phyloP scores from a whole-genome alignment of 73 alveolate genomes.

The Paramecium sonneborni region DNA sequence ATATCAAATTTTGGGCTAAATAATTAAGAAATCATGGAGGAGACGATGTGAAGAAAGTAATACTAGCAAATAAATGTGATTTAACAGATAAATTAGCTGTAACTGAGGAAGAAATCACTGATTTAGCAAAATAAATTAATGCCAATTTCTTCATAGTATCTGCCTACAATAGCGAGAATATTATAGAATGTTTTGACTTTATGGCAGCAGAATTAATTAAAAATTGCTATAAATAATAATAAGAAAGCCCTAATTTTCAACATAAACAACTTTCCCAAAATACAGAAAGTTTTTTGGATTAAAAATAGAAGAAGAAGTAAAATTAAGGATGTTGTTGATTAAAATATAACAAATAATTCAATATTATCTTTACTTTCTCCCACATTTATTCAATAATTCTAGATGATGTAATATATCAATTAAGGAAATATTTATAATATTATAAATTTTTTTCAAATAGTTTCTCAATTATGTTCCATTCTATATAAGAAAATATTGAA shows the following conservation, averaged over 20 bases:
- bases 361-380: not conserved
- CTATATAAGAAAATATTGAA: no score
- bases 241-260: not conserved
- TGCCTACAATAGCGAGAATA: not conserved
- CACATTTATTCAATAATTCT: not conserved
- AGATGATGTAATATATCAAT: not conserved
- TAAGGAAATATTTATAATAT: no score
- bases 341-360: not conserved
- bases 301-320: not conserved
- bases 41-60: not conserved
- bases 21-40: slow-evolving; percentile 46
- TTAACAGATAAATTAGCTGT: slow-evolving; percentile 29
- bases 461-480: not conserved
- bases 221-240: not conserved
- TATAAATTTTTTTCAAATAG: not conserved
- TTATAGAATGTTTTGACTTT: not conserved
- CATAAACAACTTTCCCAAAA: not conserved
- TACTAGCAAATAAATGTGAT: slow-evolving; percentile 50
- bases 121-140: slow-evolving; percentile 7
- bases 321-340: slow-evolving; percentile 10
- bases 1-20: slow-evolving; percentile 41
- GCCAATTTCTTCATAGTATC: slow-evolving; percentile 27
- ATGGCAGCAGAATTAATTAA: slow-evolving; percentile 34
- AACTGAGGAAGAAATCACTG: not conserved
- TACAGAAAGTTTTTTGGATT: slow-evolving; percentile 12